These are phyloP conservation scores for Boehmeria nivea DNA, from an alignment of 306 rosid species.

Conservation along the genomic window DNA sequence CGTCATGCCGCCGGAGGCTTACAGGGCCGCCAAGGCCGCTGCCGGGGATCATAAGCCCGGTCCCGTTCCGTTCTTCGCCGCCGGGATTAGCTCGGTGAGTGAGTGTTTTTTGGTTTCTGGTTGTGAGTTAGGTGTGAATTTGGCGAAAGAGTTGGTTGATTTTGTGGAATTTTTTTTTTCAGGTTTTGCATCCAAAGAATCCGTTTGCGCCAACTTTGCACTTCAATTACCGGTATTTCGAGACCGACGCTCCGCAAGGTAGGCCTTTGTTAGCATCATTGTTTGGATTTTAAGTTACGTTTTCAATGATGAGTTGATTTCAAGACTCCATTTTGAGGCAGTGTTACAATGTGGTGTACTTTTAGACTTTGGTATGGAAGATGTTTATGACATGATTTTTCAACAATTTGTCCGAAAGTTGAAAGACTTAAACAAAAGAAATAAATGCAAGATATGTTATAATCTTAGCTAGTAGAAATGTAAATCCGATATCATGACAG, in stretches of 20 bases:
- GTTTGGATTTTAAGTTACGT: not conserved
- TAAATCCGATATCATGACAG: no score
- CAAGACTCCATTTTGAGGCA: no score
- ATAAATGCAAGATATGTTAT: no score
- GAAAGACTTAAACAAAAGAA: no score
- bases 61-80: constrained; percentile 88
- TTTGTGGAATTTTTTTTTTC: constrained; percentile 9
- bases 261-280: not conserved
- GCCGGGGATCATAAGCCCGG: constrained; percentile 66
- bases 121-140: not conserved
- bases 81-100: constrained; percentile 91
- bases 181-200: constrained; percentile 96
- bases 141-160: not conserved
- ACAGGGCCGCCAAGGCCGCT: constrained; percentile 78
- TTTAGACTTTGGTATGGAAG: no score
- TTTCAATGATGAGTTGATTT: not conserved
- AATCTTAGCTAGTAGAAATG: no score
- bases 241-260: constrained; percentile 92
- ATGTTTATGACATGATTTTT: no score
- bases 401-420: no score
- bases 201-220: constrained; percentile 96
- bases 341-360: no score
- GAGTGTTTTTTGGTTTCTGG: not conserved
- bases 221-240: constrained; percentile 93
- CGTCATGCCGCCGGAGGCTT: constrained; percentile 96